These are phyloP conservation scores for Pyrus bretschneideri DNA, from an alignment of 306 rosid genomes.

Conservation along the genomic window DNA sequence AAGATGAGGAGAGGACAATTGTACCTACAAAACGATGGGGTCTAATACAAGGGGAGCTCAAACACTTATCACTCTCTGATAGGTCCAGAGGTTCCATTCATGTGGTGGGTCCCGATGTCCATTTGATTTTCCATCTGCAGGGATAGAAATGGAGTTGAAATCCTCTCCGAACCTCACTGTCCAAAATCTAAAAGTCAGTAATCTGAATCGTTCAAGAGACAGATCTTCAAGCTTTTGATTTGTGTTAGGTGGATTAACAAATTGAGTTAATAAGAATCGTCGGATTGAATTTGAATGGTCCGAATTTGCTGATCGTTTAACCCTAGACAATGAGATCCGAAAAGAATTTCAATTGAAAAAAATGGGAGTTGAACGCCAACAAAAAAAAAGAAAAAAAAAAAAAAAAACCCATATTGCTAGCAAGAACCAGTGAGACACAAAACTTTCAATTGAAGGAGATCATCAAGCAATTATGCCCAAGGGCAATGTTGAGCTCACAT, in stretches of 20 bases:
- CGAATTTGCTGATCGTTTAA: too few relatives aligned
- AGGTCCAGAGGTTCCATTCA: not conserved
- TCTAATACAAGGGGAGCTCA: not conserved
- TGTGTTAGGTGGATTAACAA: too few relatives aligned
- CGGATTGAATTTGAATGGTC: too few relatives aligned
- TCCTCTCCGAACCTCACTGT: too few relatives aligned
- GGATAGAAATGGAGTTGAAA: too few relatives aligned
- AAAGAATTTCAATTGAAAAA: not conserved
- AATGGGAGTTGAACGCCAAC: not conserved
- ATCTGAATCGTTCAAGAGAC: too few relatives aligned
- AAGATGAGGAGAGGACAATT: not conserved
- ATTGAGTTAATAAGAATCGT: too few relatives aligned
- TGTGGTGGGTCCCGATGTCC: not conserved
- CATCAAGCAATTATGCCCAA: not conserved
- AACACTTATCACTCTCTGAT: not conserved
- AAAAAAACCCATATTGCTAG: not conserved
- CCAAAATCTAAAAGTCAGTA: not conserved
- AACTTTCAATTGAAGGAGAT: not conserved
- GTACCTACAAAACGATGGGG: not conserved
- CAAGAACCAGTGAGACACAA: not conserved
- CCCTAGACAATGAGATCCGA: too few relatives aligned
- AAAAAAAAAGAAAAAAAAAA: not conserved
- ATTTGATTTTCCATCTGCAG: not conserved
- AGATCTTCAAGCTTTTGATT: rapidly evolving
- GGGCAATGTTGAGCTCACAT: not conserved